Base-by-base conservation (phyloP, 2,329 filamentous ascomycete genomes). In the Aureobasidium sp. region DNA sequence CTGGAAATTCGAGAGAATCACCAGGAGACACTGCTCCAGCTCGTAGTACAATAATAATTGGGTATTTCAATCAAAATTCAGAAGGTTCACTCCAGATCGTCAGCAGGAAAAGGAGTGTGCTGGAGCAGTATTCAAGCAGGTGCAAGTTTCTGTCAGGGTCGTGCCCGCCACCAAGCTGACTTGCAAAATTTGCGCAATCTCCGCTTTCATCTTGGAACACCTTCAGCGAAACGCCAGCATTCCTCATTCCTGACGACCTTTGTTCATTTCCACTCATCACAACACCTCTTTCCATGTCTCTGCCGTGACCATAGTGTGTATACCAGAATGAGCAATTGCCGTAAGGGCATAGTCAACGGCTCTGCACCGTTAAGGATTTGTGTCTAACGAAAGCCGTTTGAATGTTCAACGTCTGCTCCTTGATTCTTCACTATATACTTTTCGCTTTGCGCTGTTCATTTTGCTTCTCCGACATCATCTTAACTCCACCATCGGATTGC, bases 361-460 rank as follows among this genome's bases (percentile, higher is more conserved):
- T 29, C 45, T 27, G 36, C 18, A 50, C 58, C 58, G 58, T 61
- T 61, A 40, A 61, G 43, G 58, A 61, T 50, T 29, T 8, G 3
- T 23, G 4, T 50, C 45, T 61, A 61, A 40, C 58, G 58, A 61
- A 61, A 61, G 42, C 55, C 55, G 55, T 59, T 59, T 31, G n/a
- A 23, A 23, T 29, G 25, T 36, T 15, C 43, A 61, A 61, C 58
- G 58, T 61, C 36, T 45, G 18, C 58, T 48, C 16, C 45, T 61
- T 50, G 33, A 10, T 48, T 50, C 40, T 40, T 20, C 15, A 9
- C 20, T 50, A 50, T 50, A 50, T 48, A 59, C n/a, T n/a, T n/a
- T n/a, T n/a, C n/a, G 7, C 1, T 56, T 27, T 9, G 16, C 23
- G 16, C 13, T 25, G 5, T 31, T 10, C 18, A 15, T 11, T 16